Evolutionary conservation across 768 basidiomycete genomes (phyloP), one percentile per base, ranked within the genome.

Genomic region (Phaeotremella fagi): DNA sequence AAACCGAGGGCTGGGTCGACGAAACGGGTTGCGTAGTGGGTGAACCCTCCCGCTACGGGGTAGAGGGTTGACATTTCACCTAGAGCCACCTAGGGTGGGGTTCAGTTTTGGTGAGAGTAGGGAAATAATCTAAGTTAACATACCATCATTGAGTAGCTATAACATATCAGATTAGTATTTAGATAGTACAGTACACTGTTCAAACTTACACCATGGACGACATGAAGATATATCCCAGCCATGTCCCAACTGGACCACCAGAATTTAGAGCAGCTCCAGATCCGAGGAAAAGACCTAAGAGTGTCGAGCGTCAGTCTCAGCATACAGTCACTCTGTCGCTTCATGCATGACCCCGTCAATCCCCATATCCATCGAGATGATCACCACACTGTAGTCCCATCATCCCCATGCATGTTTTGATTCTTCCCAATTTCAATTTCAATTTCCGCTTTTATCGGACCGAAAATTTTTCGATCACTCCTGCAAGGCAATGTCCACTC

Each of bases 11-110:
- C 71, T 3, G 75, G 75, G 51, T 77, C 76, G 23, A 75, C 56
- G 63, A 77, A 77, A 12, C 75, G 67, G 15, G 71, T 59, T 1
- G 81, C 79, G 45, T 81, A 79, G 36, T 78, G 74, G 15, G 79
- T 79, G 60, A 79, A 76, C 45, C 72, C 54, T 56, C 77, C 55
- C 47, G 68, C 44, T 7, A 78, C 68, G 2, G 75, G 76, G 60
- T 60, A 74, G 25, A 74, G 52, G 3, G 74, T 63, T 2, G 68
- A 72, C 70, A 77, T 64, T 41, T 67, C 56, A n/a, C 55, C 63
- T 9, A 63, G 46, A 3, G 69, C 69, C 2, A 61, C n/a, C n/a
- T n/a, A n/a, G n/a, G n/a, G n/a, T n/a, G n/a, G n/a, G n/a, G n/a
- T n/a, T n/a, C n/a, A n/a, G n/a, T n/a, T n/a, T n/a, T n/a, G n/a